phyloP scores from a whole-genome alignment of 2,329 filamentous ascomycete species.

The Paracorniculantispora psalliotae region DNA sequence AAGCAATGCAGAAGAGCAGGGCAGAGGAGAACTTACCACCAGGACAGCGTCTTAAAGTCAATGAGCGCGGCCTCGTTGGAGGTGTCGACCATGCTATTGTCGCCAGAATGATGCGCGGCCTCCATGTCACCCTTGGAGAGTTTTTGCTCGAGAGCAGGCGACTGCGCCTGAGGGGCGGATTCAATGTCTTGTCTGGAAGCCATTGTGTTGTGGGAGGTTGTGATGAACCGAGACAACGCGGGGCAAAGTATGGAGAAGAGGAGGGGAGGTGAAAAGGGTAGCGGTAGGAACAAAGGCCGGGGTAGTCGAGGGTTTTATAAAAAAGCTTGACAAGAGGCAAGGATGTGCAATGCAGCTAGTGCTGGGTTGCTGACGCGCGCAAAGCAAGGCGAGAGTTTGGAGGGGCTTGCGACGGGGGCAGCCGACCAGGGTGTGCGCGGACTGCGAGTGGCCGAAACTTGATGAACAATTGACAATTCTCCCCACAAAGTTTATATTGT shows the following conservation, averaged over 20 bases:
- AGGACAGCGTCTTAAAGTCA: slow-evolving; percentile 33
- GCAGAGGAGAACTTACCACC: slow-evolving; percentile 28
- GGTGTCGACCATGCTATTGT: slow-evolving; percentile 4
- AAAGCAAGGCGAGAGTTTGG: background rate
- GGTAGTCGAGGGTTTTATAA: slow-evolving; percentile 1
- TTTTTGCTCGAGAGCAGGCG: background rate
- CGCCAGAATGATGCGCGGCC: background rate
- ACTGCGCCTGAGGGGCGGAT: background rate
- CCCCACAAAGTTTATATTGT: background rate
- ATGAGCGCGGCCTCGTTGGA: slow-evolving; percentile 20
- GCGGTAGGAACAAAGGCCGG: background rate
- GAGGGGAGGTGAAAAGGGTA: background rate
- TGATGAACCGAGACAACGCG: background rate
- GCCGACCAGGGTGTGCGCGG: background rate
- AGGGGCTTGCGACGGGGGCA: background rate
- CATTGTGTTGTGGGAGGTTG: background rate
- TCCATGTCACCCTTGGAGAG: background rate
- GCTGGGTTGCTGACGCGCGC: background rate
- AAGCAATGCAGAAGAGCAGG: background rate
- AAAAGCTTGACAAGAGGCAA: background rate
- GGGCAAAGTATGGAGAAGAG: background rate
- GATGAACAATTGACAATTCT: background rate
- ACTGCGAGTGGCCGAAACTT: background rate
- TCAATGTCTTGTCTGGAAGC: slow-evolving; percentile 9
- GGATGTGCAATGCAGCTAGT: background rate